These are phyloP conservation scores for Dunaliella primolecta DNA, from an alignment of 139 green algal genomes.

Conservation along the genomic window DNA sequence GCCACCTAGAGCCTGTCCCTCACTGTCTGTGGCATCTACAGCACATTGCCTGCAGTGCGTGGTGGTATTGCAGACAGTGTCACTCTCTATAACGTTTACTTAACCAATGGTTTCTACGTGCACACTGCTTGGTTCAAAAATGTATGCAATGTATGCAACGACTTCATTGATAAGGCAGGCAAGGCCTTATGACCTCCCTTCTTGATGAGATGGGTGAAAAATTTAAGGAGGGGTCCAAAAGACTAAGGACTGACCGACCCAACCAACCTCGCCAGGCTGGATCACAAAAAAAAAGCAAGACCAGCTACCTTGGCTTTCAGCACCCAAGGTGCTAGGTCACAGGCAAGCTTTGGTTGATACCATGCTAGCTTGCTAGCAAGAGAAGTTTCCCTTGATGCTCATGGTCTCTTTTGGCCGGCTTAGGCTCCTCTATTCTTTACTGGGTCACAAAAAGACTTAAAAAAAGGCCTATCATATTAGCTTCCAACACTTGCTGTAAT, in stretches of 20 bases:
- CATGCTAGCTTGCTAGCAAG: neutral
- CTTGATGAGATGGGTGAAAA: neutral
- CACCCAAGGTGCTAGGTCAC: neutral
- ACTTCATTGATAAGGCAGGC: too few species aligned
- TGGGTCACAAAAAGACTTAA: too few species aligned
- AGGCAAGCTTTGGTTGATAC: too few species aligned
- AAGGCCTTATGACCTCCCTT: too few species aligned
- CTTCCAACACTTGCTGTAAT: neutral
- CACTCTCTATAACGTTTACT: neutral
- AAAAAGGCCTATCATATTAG: too few species aligned
- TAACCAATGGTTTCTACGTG: neutral
- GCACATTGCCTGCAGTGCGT: neutral
- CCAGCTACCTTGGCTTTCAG: neutral
- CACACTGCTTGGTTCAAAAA: neutral
- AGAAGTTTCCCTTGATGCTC: neutral
- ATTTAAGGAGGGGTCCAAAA: neutral
- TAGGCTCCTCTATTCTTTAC: too few species aligned
- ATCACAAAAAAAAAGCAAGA: neutral
- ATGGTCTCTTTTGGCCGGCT: neutral
- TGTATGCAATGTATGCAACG: neutral
- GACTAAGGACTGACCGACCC: neutral
- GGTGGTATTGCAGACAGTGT: neutral
- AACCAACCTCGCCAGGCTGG: neutral
- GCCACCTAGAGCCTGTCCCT: too few species aligned
- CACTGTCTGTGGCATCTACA: too few species aligned